Base-by-base conservation (phyloP, 768 basidiomycete genomes). In the Trametes maxima region DNA sequence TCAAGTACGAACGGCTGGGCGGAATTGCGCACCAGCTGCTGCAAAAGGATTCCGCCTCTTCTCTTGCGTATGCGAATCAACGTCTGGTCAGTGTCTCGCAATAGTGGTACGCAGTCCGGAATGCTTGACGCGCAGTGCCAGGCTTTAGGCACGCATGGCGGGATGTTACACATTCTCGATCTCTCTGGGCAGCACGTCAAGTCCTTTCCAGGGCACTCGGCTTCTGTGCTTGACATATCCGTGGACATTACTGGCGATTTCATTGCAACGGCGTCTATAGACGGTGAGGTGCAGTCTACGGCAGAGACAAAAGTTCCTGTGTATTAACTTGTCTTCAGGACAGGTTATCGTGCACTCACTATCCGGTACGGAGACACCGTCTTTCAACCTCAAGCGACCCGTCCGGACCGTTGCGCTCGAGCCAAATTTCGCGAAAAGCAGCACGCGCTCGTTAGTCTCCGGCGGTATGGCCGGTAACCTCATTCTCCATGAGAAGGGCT, bases 101-200 rank as follows among this genome's bases (percentile, higher is more conserved):
- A 8, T 50, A 37, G 11, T 22, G 6, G 17, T 51, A 19, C 13
- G 12, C 8, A 17, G 54, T 16, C 25, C 0, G 24, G 63, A 19
- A 63, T 39, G 33, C 24, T 11, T 60, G 19, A 65, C 33, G 12
- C 58, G 11, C 7, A 12, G 8, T 59, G 13, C 25, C 67, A 98
- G 95, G 92, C 89, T 24, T 74, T 98, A 39, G 96, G 95, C 21
- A 97, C 96, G 1, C 95, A 98, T 72, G 85, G 83, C 51, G 96
- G 96, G n/a, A 87, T 95, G 64, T 85, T 98, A 3, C 92, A 97
- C 70, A 81, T 97, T 19, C 79, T 97, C 14, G 88, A 88, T 69
- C 79, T 91, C 42, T 75, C 84, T 25, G 96, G 95, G 4, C 83
- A 86, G 57, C 85, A 90, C 45, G 81, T 95, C 74, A 95, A 94